These are phyloP conservation scores for Ophiocordyceps camponoti-floridani DNA, from an alignment of 2,329 filamentous ascomycete species.

Conservation along the genomic window DNA sequence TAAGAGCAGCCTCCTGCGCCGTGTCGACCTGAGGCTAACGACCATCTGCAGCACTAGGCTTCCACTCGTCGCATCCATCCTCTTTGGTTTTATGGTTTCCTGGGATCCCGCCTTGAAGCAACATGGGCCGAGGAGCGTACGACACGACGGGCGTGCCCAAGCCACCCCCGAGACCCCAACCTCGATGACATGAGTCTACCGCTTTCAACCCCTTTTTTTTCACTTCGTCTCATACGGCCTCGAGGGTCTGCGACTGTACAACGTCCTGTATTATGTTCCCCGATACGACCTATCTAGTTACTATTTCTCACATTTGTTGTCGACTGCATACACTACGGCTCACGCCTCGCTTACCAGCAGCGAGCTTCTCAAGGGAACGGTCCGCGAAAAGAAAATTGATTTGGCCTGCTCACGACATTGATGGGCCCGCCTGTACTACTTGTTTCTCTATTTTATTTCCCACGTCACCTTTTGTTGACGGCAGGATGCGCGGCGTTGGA, in stretches of 20 bases:
- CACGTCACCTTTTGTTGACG: constrained; percentile 2
- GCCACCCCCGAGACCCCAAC: constrained; percentile 24
- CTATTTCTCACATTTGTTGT: constrained; percentile 10
- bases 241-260: constrained; percentile 6
- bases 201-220: constrained; percentile 3
- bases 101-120: constrained; percentile 15
- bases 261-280: constrained; percentile 9
- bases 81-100: constrained; percentile 13
- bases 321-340: constrained; percentile 17
- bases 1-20: not conserved
- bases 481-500: constrained; percentile 13
- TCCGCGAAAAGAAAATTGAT: constrained; percentile 2
- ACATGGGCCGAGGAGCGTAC: constrained; percentile 34
- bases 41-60: too few relatives aligned
- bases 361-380: constrained; percentile 9
- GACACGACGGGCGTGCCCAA: constrained; percentile 31
- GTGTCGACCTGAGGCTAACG: not conserved
- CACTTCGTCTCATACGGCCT: constrained; percentile 7
- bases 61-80: too few relatives aligned
- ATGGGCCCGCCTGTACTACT: not conserved
- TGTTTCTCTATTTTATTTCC: not conserved
- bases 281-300: constrained; percentile 2
- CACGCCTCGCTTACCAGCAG: constrained; percentile 20
- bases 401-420: constrained; percentile 2
- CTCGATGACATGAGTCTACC: too few relatives aligned